Base-by-base conservation (phyloP, 345 rosid genomes). In the Citrus mangshanensis region DNA sequence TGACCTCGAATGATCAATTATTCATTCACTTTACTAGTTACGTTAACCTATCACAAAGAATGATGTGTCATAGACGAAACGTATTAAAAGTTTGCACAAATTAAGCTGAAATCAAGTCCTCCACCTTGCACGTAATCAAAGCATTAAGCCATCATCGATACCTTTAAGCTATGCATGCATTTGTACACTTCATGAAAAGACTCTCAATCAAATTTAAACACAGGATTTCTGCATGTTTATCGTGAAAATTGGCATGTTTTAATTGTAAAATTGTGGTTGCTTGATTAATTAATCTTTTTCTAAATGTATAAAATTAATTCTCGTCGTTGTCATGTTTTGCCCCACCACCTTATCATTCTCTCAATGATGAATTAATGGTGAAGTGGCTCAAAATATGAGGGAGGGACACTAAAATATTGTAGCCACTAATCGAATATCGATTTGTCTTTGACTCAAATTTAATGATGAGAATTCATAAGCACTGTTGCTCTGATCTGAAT, bases 291-390 rank as follows among this genome's bases (percentile, higher is more conserved):
- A n/a, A 21, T 56, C 40, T 65, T 34, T 34, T 7, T 64, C 40
- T 65, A 7, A 18, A 35, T 9, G 14, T 6, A 3, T 7, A 10
- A 40, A 75, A 70, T 60, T 65, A 72, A 70, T 51, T 59, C 55
- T 66, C 12, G 56, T 70, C 79, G 18, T 18, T 67, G n/a, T 79
- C 77, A 65, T 19, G 34, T 10, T 58, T 40, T 24, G 14, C 82
- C 82, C 82, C 86, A 79, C 84, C 69, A 70, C 79, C 79, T 78
- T 70, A 75, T 82, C 81, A 21, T 51, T 69, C 38, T 5, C 79
- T 75, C 82, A 74, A 80, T 74, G 70, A 81, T 82, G 66, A 42
- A 4, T 40, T 22, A 70, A 27, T 18, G 77, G 21, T 76, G 81
- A 73, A 76, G 25, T 81, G 81, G 74, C 79, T 51, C 25, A 3